Evolutionary conservation across 1,284 basidiomycete genomes (phyloP), one percentile per base, ranked within the genome.

Genomic region (Pascua guehoae): DNA sequence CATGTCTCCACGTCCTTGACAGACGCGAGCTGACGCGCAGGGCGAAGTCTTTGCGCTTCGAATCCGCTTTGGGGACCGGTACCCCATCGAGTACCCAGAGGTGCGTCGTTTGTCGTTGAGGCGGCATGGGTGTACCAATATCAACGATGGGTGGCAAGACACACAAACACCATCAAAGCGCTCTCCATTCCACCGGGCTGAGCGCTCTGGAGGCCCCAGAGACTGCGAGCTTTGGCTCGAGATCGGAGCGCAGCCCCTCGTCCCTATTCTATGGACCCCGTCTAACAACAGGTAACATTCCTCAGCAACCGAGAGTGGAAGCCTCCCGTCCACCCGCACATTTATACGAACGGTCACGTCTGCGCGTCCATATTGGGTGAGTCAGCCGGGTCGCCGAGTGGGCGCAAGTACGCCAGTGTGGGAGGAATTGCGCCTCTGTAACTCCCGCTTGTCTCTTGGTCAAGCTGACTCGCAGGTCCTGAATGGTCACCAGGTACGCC

Each of bases 331-430:
- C 76, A 78, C 61, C 77, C 76, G 12, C 78, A 79, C 55, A 65
- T 77, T 37, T 77, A 77, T 60, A 71, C 71, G 4, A 78, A 76
- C 56, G 75, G 77, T 0, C 77, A 78, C 57, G 77, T 79, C 12
- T 79, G 78, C 57, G 76, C 77, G 2, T 71, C 67, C 4, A 73
- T 76, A 42, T 61, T 76, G 12, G 74, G 73, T 72, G 41, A 50
- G 66, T 57, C 14, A 9, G 9, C 5, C 5, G 38, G 15, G 24
- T 11, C 12, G 14, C 5, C 18, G 16, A 7, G 3, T 3, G 24
- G 24, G 24, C 24, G 24, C 24, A 41, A 15, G 49, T 41, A 7
- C 24, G 24, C 24, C 24, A 15, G 49, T 41, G 11, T 15, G 12
- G n/a, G 41, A 14, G 41, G 17, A 16, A 9, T 7, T 43, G 41